Evolutionary conservation across 148 eudicot species (phyloP), one percentile per base, ranked within the genome.

Genomic region (Silene conica): DNA sequence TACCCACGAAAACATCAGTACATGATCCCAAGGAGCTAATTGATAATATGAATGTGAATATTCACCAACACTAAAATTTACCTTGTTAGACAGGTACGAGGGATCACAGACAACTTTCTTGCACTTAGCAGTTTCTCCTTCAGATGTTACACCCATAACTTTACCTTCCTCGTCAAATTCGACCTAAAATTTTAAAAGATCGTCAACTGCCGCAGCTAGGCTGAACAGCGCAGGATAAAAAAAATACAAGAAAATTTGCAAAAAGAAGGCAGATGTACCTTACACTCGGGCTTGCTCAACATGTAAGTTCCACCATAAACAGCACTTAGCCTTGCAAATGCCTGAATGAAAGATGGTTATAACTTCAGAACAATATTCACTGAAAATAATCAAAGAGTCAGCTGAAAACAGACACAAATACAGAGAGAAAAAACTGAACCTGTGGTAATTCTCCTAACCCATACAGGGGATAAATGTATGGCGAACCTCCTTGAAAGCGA

Each of bases 81-180:
- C 98, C 97, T 95, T 95, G 90, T 82, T 80, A 28, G 96, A 74
- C 63, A 92, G 87, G 84, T 95, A 95, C 15, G 98, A 89, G 68
- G 98, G 98, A 83, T 95, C 98, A 71, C 98, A 95, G 18, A 95
- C 98, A 83, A 95, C 97, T 86, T 95, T 95, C 82, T 95, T 92
- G 89, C 98, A 95, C 87, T 79, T 90, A 2, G 97, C 98, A 81
- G 98, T 95, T 88, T 93, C 98, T 56, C 96, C 98, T 84, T 90
- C 98, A 57, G 98, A 90, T 16, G 96, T 93, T 41, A 93, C 98
- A 85, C 97, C 98, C 63, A 65, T 43, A 61, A 86, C 97, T 86
- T 92, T 92, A 63, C 98, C 98, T 83, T 87, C 93, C 5, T 79
- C 88, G 70, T 95, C 86, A 75, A 87, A 95, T 83, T 95, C 97